Evolutionary conservation across 345 rosid species (phyloP).

Genomic region (Dovyalis caffra): DNA sequence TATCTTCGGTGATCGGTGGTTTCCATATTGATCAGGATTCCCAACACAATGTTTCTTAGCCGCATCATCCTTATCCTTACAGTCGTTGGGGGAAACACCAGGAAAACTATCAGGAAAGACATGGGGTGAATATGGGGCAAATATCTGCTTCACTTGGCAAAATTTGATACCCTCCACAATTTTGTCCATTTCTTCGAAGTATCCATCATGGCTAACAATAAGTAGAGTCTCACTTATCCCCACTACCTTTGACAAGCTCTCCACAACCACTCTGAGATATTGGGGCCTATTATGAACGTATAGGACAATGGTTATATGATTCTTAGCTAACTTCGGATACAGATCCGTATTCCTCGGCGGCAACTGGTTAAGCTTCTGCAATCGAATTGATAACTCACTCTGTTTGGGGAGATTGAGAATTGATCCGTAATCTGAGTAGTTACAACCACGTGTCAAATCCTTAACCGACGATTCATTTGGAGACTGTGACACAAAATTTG

Average conservation of each 20-base stretch:
- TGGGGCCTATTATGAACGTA: slow-evolving; percentile 94
- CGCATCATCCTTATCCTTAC: slow-evolving; percentile 68
- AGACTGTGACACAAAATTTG: slow-evolving; percentile 22
- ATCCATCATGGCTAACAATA: slow-evolving; percentile 93
- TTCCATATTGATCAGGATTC: slow-evolving; percentile 92
- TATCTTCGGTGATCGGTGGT: slow-evolving; percentile 76
- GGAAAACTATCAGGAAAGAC: slow-evolving; percentile 62
- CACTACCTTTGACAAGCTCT: slow-evolving; percentile 73
- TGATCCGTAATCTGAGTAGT: slow-evolving; percentile 17
- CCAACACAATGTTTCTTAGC: slow-evolving; percentile 55
- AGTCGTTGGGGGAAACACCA: slow-evolving; percentile 60
- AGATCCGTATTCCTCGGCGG: slow-evolving; percentile 73
- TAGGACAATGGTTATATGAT: slow-evolving; percentile 69
- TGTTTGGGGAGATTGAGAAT: slow-evolving; percentile 53
- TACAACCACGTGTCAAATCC: slow-evolving; percentile 24
- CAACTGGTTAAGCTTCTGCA: slow-evolving; percentile 56
- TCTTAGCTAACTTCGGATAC: slow-evolving; percentile 62
- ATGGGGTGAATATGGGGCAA: slow-evolving; percentile 84
- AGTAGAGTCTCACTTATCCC: slow-evolving; percentile 87
- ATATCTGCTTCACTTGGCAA: slow-evolving; percentile 92
- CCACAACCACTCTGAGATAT: slow-evolving; percentile 70
- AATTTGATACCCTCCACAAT: slow-evolving; percentile 71
- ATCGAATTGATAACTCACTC: slow-evolving; percentile 49
- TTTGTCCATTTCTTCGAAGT: slow-evolving; percentile 82
- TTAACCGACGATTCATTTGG: slow-evolving; percentile 24